Evolutionary conservation across 805 yeast species (phyloP), one percentile per base, ranked within the genome.

Genomic region (Sporopachydermia lactativora): DNA sequence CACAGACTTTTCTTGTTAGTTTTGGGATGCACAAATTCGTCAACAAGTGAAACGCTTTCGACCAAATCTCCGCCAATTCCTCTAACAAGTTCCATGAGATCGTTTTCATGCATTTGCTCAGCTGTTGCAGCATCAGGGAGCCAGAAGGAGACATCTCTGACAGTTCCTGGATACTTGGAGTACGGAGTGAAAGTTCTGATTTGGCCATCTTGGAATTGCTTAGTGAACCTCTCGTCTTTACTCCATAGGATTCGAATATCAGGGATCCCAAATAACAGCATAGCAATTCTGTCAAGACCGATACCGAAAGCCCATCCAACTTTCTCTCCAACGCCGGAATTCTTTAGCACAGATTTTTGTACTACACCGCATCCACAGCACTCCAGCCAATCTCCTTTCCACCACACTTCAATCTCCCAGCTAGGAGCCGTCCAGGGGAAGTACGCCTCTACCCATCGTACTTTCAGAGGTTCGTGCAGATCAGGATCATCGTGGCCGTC

Each of bases 401-500:
- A 92, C 88, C 94, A 86, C 3, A 92, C 95, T 60, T 92, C 98
- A 49, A 94, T 85, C 54, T 92, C 96, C 94, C 95, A 92, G 36
- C 95, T 82, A 3, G 98, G 98, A 1, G 95, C 76, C 2, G 98
- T 92, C 96, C 97, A 92, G 3, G 98, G 98, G 64, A 92, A 92
- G 52, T 77, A 84, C 0, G 92, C 94, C 52, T 84, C 94, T 24
- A 86, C 81, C 98, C 98, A 92, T 49, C 97, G 70, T 15, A 88
- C 82, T 53, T 73, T 78, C 45, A 92, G 66, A 4, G 95, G 95
- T 49, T 77, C 80, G 44, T 75, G 69, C 46, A 77, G 58, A 49
- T 76, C 79, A 3, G 70, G 75, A 41, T 71, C 75, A 1, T 65
- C 59, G 1, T 74, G 65, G 0, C 86, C 86, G 0, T 80, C 75